These are phyloP conservation scores for Vigna reflexopilosa DNA, from an alignment of 306 rosid species.

Conservation along the genomic window DNA sequence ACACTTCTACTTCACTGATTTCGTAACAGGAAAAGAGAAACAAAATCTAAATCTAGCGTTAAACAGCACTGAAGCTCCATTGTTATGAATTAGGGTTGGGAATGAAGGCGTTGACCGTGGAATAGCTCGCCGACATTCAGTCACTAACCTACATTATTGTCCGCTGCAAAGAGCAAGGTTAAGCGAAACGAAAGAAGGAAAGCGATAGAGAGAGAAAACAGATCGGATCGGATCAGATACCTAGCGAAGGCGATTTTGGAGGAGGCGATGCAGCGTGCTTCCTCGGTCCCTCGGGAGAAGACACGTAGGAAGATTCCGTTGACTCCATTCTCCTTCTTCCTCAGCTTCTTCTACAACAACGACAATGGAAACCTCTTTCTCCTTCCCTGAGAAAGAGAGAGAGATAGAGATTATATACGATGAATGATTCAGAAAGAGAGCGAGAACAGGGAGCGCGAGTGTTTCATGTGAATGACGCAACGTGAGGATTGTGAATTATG, in stretches of 20 bases:
- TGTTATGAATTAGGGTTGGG: slow-evolving; percentile 42
- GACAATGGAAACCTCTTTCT: slow-evolving; percentile 40
- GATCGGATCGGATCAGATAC: slow-evolving; percentile 83
- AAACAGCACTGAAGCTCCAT: slow-evolving; percentile 25
- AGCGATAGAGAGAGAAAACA: slow-evolving; percentile 36
- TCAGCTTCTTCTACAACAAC: neutral
- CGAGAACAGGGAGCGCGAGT: slow-evolving; percentile 7
- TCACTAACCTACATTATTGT: slow-evolving; percentile 36
- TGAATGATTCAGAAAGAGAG: slow-evolving; percentile 34
- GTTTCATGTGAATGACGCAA: slow-evolving; percentile 31
- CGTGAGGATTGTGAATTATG: neutral
- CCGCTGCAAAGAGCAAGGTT: neutral
- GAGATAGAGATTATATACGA: slow-evolving; percentile 12
- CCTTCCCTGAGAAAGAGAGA: slow-evolving; percentile 47
- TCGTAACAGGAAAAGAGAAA: neutral
- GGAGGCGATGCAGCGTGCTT: slow-evolving; percentile 74
- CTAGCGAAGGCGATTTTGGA: slow-evolving; percentile 76
- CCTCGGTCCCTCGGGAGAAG: slow-evolving; percentile 90
- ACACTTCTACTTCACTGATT: neutral
- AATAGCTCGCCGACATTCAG: slow-evolving; percentile 39
- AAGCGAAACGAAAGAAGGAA: neutral
- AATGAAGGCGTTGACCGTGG: slow-evolving; percentile 48
- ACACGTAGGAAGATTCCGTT: slow-evolving; percentile 87
- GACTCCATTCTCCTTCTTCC: slow-evolving; percentile 73
- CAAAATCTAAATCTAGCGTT: slow-evolving; percentile 21